Evolutionary conservation across 1,284 basidiomycete species (phyloP).

Genomic region (Rhizoctonia solani): DNA sequence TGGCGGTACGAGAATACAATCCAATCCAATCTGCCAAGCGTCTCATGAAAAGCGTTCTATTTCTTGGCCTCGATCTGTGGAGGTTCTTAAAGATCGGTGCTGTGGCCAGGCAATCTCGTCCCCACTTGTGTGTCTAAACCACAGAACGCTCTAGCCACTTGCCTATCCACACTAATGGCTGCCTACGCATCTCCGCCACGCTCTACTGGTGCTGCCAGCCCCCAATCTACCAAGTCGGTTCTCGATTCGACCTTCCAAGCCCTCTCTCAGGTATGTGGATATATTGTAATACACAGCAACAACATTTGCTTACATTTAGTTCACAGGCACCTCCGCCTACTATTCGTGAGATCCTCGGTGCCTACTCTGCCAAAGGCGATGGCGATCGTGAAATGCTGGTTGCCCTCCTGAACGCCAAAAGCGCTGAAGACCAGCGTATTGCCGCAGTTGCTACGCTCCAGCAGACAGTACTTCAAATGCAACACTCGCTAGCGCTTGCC

Average conservation of each 20-base stretch:
- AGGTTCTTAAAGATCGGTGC: too few relatives aligned
- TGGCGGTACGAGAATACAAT: too few relatives aligned
- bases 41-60: too few relatives aligned
- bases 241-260: constrained; percentile 53
- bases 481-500: constrained; percentile 45
- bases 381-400: constrained; percentile 88
- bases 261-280: constrained; percentile 53
- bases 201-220: constrained; percentile 40
- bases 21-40: too few relatives aligned
- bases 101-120: too few relatives aligned
- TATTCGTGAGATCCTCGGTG: constrained; percentile 80
- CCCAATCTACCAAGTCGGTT: constrained; percentile 46
- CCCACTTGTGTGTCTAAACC: too few relatives aligned
- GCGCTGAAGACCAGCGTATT: constrained; percentile 84
- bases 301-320: constrained; percentile 12
- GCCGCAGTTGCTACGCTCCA: constrained; percentile 70
- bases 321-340: constrained; percentile 70
- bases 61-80: too few relatives aligned
- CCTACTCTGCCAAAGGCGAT: constrained; percentile 80
- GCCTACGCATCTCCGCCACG: constrained; percentile 35
- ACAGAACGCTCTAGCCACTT: too few relatives aligned
- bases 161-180: background rate
- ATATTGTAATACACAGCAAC: constrained; percentile 35
- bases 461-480: constrained; percentile 67
- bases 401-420: constrained; percentile 85